These are phyloP conservation scores for Xylariaceae sp. DNA, from an alignment of 2,329 filamentous ascomycete genomes.

Conservation along the genomic window DNA sequence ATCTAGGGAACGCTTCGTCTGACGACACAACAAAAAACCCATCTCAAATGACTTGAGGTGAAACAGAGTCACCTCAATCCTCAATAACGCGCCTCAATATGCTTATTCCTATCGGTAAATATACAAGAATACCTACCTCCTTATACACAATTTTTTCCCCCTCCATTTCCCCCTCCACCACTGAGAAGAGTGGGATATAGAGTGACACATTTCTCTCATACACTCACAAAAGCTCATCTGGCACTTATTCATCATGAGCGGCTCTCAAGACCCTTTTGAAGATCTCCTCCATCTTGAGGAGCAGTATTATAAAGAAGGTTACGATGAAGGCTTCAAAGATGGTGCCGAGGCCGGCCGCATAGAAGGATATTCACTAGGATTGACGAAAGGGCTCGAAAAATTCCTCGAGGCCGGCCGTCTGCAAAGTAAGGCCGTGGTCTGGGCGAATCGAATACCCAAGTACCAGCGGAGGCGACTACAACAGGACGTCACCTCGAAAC, in stretches of 20 bases:
- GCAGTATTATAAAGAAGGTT: constrained; percentile 76
- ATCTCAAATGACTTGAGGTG: too few relatives aligned
- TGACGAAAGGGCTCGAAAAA: constrained; percentile 92
- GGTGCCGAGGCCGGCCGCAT: constrained; percentile 71
- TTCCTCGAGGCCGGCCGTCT: constrained; percentile 74
- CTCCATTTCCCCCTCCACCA: too few relatives aligned
- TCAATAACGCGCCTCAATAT: too few relatives aligned
- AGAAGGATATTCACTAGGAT: constrained; percentile 84
- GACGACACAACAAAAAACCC: too few relatives aligned
- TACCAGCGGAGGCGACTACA: constrained; percentile 11
- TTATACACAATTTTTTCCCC: too few relatives aligned
- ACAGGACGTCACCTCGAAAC: neutral
- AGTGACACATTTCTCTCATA: neutral
- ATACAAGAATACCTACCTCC: too few relatives aligned
- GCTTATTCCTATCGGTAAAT: too few relatives aligned
- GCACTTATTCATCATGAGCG: constrained; percentile 22
- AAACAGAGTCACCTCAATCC: too few relatives aligned
- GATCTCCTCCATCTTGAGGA: constrained; percentile 57
- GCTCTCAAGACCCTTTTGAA: constrained; percentile 47
- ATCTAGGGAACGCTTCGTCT: too few relatives aligned
- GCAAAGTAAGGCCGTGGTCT: constrained; percentile 74
- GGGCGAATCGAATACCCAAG: constrained; percentile 63
- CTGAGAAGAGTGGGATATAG: neutral
- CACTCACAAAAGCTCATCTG: constrained; percentile 39
- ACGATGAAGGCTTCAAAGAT: constrained; percentile 66